A percentile compares a stretch with the other conserved stretches of the same genome.
Conservation (phyloP, 805 yeast species). For the Teunomyces aglyptinius region DNA sequence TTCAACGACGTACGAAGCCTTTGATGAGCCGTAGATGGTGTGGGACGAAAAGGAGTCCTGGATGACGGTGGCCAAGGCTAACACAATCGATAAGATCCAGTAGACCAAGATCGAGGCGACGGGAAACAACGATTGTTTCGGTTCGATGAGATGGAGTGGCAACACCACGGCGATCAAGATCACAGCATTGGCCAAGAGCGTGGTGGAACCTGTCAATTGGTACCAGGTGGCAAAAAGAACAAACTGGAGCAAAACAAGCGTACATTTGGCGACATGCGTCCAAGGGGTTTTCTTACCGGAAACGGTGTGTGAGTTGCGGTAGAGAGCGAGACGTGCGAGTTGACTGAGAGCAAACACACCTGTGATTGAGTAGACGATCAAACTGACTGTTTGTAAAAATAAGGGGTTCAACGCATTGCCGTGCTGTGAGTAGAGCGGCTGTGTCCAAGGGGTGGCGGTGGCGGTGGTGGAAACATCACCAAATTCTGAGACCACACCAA, state of each 20-base stretch:
- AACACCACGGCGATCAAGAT: conserved; percentile 11
- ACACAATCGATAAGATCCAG: conserved; percentile 18
- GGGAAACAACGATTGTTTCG: conserved; percentile 20
- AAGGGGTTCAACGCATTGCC: conserved; percentile 24
- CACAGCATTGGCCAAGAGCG: conserved; percentile 7
- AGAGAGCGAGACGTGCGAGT: conserved; percentile 2
- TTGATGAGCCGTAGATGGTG: conserved; percentile 11
- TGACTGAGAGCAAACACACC: conserved; percentile 17
- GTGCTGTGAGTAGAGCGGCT: conserved; percentile 19
- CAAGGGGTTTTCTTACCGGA: conserved; percentile 8
- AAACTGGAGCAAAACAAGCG: conserved; percentile 14
- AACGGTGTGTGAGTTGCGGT: neutral
- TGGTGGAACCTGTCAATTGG: conserved; percentile 1
- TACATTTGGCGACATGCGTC: conserved; percentile 10
- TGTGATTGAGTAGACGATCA: conserved; percentile 9
- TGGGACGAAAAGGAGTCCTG: conserved; percentile 22
- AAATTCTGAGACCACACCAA: neutral
- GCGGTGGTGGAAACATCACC: no score
- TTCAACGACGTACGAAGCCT: conserved; percentile 9
- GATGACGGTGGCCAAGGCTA: conserved; percentile 10
- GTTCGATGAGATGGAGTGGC: conserved; percentile 24
- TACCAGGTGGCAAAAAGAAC: conserved; percentile 12
- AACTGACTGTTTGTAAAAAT: conserved; percentile 15
- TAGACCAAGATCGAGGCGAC: conserved; percentile 21
- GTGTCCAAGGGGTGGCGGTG: conserved; percentile 8